Evolutionary conservation across 2,329 filamentous ascomycete genomes (phyloP).

Genomic region (Didymella lethalis): DNA sequence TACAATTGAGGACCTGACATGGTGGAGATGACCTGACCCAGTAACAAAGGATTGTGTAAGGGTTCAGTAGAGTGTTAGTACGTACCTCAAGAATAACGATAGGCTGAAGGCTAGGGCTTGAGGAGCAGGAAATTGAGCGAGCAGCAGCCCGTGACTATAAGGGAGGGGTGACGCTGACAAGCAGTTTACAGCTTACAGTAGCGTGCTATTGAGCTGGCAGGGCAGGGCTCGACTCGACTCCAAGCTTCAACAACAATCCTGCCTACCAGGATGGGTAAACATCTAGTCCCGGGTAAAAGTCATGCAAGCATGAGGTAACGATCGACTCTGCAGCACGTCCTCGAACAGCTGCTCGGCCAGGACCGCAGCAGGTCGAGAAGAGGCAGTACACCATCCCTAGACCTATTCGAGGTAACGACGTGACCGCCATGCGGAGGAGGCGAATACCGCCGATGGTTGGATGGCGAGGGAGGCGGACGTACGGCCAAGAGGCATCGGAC

Average conservation of each 20-base stretch:
- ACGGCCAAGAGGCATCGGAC: constrained; percentile 27
- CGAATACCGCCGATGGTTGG: constrained; percentile 28
- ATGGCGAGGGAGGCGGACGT: constrained; percentile 34
- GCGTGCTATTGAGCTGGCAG: constrained; percentile 34
- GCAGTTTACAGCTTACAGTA: constrained; percentile 34
- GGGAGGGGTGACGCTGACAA: constrained; percentile 28
- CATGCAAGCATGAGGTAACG: constrained; percentile 33
- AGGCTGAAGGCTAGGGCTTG: constrained; percentile 34
- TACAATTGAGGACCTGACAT: constrained; percentile 4
- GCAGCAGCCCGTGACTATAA: constrained; percentile 42
- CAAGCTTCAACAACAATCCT: constrained; percentile 37
- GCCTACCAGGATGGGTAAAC: constrained; percentile 36
- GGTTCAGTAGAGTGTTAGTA: constrained; percentile 17
- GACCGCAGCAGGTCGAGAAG: constrained; percentile 25
- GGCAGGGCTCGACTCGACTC: constrained; percentile 39
- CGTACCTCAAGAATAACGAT: constrained; percentile 44
- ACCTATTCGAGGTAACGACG: constrained; percentile 24
- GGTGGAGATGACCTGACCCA: constrained; percentile 3
- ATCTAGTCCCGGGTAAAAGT: constrained; percentile 31
- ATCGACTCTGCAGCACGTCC: constrained; percentile 23
- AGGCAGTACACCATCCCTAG: constrained; percentile 33
- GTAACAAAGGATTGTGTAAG: constrained; percentile 13
- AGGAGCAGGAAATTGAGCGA: constrained; percentile 21
- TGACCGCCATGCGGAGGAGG: constrained; percentile 31
- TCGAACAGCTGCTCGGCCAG: constrained; percentile 27